phyloP scores from a whole-genome alignment of 1,139 yeast species.

The Zygotorulaspora mrakii region DNA sequence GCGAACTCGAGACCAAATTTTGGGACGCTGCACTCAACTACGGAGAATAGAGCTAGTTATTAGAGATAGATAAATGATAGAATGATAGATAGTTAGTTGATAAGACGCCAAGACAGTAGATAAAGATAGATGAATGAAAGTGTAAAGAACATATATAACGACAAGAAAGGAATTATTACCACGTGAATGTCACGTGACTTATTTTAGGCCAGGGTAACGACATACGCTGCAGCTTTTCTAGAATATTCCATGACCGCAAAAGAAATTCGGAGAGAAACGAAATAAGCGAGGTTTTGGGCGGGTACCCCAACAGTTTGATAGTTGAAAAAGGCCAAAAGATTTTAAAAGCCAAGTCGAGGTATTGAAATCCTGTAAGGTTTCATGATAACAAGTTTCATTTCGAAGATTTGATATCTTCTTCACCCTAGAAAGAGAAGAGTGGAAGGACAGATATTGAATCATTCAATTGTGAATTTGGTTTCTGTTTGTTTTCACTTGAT shows the following conservation, averaged over 20 bases:
- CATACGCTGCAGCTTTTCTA: not conserved
- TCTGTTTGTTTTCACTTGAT: too few species aligned
- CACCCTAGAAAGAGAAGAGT: not conserved
- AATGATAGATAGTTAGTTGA: not conserved
- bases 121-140: too few species aligned
- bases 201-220: not conserved
- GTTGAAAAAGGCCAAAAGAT: not conserved
- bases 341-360: not conserved
- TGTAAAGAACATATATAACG: too few species aligned
- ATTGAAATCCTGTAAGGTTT: not conserved
- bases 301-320: not conserved
- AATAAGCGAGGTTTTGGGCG: conserved; percentile 1
- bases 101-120: too few species aligned
- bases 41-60: conserved; percentile 6
- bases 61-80: too few species aligned
- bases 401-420: too few species aligned
- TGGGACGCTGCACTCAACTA: conserved; percentile 49
- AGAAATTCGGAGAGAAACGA: too few species aligned
- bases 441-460: not conserved
- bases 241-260: not conserved
- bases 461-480: too few species aligned
- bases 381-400: too few species aligned
- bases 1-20: conserved; percentile 56
- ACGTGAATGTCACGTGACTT: not conserved
- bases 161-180: too few species aligned